Evolutionary conservation across 176 grass and related monocot species (phyloP), one percentile per base, ranked within the genome.

Genomic region (Paspalum vaginatum): DNA sequence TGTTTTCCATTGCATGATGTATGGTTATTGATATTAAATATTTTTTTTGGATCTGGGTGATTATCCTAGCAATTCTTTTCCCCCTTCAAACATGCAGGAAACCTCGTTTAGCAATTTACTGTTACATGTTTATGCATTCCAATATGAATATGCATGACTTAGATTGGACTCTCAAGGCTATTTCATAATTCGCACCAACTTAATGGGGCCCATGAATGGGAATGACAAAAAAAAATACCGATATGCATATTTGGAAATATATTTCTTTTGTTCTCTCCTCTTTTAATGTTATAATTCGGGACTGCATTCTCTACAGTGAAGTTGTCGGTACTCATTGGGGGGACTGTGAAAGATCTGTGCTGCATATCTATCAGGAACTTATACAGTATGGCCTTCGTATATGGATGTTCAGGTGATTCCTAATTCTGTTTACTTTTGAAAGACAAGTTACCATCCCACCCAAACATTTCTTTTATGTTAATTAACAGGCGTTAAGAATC

Each of bases 321-420:
- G 61, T 65, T 72, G 82, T 99, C 61, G 86, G 80, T 71, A 73
- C 84, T 59, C 80, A 99, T 64, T 99, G 96, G 92, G 67, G 58
- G 79, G 96, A 95, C 68, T 87, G 76, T 1, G 81, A 92, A 84
- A 91, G 79, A 80, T 95, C 96, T 46, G 96, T 95, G 63, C 68
- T 99, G 68, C 86, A 95, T 89, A 93, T 95, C 57, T 95, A 93
- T 63, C 90, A 86, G 60, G 96, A 99, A 72, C 96, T 99, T 84
- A 95, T 93, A 81, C 74, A 85, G 1, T 74, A 84, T 79, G 90
- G 96, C 4, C 92, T 98, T 78, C 96, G 92, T 52, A 95, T 99
- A 85, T 99, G 96, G 96, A 85, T 99, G 82, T 99, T 99, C 92
- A 99, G 95, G 95, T 95, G 74, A 94, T 81, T 86, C 42, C 77